Conservation (phyloP, 2,329 filamentous ascomycete species). For the Arthrobotrys conoides region DNA sequence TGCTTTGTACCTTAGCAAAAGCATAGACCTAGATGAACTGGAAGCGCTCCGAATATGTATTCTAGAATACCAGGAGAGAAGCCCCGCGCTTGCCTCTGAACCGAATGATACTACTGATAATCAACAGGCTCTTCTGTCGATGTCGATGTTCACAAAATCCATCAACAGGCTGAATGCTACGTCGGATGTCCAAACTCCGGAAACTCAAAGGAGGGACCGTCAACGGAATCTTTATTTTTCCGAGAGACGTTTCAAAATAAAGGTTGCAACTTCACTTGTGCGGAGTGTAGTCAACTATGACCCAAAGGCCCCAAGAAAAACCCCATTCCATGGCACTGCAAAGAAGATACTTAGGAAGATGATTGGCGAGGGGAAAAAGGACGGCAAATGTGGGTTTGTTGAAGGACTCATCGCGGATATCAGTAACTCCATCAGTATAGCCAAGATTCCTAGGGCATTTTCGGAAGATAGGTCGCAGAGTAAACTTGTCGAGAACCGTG, state of each 20-base stretch:
- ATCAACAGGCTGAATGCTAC: conserved; percentile 38
- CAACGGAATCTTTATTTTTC: conserved; percentile 47
- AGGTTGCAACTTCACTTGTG: conserved; percentile 45
- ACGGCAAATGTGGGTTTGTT: conserved; percentile 32
- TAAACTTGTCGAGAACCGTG: conserved; percentile 28
- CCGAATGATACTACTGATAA: conserved; percentile 70
- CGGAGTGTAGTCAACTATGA: conserved; percentile 42
- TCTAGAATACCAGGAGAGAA: conserved; percentile 85
- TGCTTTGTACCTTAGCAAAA: conserved; percentile 85
- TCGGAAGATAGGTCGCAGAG: conserved; percentile 12
- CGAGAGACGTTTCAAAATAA: conserved; percentile 42
- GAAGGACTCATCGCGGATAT: conserved; percentile 48
- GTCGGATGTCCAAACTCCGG: not conserved
- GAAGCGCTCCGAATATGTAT: conserved; percentile 84
- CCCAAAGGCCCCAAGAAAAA: conserved; percentile 25
- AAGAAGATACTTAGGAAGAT: conserved; percentile 48
- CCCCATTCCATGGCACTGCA: conserved; percentile 35
- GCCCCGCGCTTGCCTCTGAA: conserved; percentile 71
- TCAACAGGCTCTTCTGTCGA: conserved; percentile 67
- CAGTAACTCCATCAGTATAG: conserved; percentile 23
- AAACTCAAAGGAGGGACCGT: conserved; percentile 24
- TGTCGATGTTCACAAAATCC: conserved; percentile 56
- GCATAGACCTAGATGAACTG: conserved; percentile 82
- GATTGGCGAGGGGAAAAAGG: conserved; percentile 35
- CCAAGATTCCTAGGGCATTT: conserved; percentile 35